A percentile compares a stretch with the other conserved stretches of the same genome.
phyloP scores from a whole-genome alignment of 225 moss, liverwort and hornwort genomes.

The Rhytidiadelphus loreus region DNA sequence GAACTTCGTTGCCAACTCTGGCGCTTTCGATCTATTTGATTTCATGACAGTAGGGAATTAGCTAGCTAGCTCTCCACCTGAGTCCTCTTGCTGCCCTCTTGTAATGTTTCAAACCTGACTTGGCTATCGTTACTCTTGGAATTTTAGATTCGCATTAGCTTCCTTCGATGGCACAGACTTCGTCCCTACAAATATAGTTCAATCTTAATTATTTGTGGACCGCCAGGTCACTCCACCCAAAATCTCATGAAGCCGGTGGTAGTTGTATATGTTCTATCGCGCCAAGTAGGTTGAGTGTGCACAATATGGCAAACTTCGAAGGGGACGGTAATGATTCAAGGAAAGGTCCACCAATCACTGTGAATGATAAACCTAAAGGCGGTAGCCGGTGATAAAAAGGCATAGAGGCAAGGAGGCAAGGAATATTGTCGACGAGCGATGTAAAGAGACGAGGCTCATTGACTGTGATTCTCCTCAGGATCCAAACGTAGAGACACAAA shows the following conservation, averaged over 20 bases:
- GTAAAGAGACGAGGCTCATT: neutral
- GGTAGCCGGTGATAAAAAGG: neutral
- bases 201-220: neutral
- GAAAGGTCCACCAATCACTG: neutral
- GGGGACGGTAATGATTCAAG: too few species aligned
- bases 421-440: neutral
- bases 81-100: neutral
- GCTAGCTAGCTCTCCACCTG: neutral
- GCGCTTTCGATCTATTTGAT: neutral
- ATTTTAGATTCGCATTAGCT: neutral
- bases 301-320: neutral
- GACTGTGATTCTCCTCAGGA: neutral
- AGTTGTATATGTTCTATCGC: neutral
- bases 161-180: neutral
- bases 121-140: neutral
- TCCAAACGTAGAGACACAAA: neutral
- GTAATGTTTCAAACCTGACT: neutral
- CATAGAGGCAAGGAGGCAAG: neutral
- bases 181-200: neutral
- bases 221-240: neutral
- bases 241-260: neutral
- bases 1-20: neutral
- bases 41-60: neutral
- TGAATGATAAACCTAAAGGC: neutral
- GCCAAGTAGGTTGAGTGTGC: neutral